Evolutionary conservation across 2,329 filamentous ascomycete genomes (phyloP), one percentile per base, ranked within the genome.

Genomic region (Fusarium chuoi): DNA sequence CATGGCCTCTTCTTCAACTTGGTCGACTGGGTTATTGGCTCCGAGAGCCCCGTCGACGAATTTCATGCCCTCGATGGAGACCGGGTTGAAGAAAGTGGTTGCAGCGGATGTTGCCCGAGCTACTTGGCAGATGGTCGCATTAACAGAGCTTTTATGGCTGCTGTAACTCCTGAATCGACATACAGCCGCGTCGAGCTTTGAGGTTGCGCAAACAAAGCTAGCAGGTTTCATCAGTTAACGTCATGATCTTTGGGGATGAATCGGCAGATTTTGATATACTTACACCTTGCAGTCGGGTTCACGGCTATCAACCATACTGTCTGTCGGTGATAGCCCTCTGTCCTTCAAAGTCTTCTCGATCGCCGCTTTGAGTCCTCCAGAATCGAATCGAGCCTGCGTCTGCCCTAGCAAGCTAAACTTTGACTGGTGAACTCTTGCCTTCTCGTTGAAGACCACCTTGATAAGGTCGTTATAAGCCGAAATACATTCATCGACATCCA

Each of bases 401-500:
- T 54, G 35, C 18, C 49, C 49, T 3, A 13, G 24, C 4, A 54
- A 5, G n/a, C 17, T 46, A 7, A 33, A n/a, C 12, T 48, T 48
- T 20, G 33, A 54, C 35, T 39, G 24, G 11, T 54, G 49, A 7
- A 39, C 24, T 14, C n/a, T 59, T 18, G 39, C 15, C 11, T 46
- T 30, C 3, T 52, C 9, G 7, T n/a, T 44, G 14, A 62, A 62
- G 5, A 62, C 24, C 7, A 14, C 17, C 9, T 36, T 26, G 2
- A 42, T 35, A 6, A 68, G 42, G 3, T 68, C 38, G 2, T 20
- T n/a, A 14, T 68, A 68, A 1, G 30, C 20, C 0, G 33, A 11
- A 5, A 68, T 68, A 9, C 56, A 62, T 20, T 65, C 45, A 7
- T 61, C 41, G 1, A 69, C 36, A 1, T 48, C 39, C 51, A 65